Percentiles rank a stretch among this genome's conserved stretches.
Conservation (phyloP, 495 filamentous ascomycete species). For the Neurospora cerealis region DNA sequence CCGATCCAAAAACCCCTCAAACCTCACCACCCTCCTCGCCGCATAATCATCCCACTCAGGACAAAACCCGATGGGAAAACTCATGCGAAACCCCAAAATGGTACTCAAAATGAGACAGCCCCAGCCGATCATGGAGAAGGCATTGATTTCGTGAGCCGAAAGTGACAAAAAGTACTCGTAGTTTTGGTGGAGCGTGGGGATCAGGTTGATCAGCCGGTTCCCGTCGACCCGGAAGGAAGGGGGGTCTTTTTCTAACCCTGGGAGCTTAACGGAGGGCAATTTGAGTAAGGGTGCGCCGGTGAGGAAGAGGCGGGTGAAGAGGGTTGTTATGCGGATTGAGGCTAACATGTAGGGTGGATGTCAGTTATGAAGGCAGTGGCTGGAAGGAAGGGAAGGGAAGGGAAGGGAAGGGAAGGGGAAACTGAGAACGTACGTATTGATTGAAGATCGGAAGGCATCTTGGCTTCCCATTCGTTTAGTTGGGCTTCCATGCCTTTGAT, state of each 20-base stretch:
- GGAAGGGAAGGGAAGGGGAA: not conserved
- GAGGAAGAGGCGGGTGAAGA: conserved; percentile 27
- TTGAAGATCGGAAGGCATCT: conserved; percentile 20
- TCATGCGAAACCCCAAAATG: conserved; percentile 32
- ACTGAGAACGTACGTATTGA: conserved; percentile 3
- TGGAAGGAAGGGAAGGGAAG: not conserved
- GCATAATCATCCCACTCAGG: conserved; percentile 27
- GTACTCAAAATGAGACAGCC: conserved; percentile 23
- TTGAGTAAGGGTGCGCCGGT: conserved; percentile 26
- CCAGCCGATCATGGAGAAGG: conserved; percentile 26
- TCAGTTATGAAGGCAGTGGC: not conserved
- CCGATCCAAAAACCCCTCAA: conserved; percentile 20
- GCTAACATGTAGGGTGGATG: conserved; percentile 6
- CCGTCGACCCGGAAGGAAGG: conserved; percentile 9
- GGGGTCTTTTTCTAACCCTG: not conserved
- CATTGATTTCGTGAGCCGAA: conserved; percentile 12
- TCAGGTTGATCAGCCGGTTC: not conserved
- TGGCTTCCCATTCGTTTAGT: conserved; percentile 25
- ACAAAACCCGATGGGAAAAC: conserved; percentile 26
- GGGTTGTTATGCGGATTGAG: conserved; percentile 21
- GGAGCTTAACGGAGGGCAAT: conserved; percentile 5
- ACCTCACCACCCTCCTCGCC: conserved; percentile 20
- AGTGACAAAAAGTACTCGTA: conserved; percentile 23
- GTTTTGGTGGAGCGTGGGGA: conserved; percentile 14
- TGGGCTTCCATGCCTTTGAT: conserved; percentile 33